Percentiles rank a stretch among this genome's conserved stretches.
These are phyloP conservation scores for Suhomyces tanzawaensis DNA, from an alignment of 805 yeast genomes.

Conservation along the genomic window DNA sequence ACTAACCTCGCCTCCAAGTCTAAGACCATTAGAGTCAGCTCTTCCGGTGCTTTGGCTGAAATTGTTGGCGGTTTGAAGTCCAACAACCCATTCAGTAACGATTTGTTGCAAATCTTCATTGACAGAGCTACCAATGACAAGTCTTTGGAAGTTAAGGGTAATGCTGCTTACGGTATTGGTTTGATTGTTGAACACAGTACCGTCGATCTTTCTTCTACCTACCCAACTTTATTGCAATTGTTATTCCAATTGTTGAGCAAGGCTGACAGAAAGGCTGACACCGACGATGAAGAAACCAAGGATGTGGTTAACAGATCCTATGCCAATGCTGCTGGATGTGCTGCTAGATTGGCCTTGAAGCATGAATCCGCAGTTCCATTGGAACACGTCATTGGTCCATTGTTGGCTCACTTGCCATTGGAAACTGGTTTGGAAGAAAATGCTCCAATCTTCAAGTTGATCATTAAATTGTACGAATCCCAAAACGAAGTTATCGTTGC, in stretches of 20 bases:
- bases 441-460: conserved; percentile 79
- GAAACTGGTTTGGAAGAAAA: conserved; percentile 90
- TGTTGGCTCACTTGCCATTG: conserved; percentile 79
- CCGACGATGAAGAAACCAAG: conserved; percentile 66
- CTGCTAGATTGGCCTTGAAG: conserved; percentile 82
- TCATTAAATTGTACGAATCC: conserved; percentile 67
- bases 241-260: conserved; percentile 78
- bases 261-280: conserved; percentile 53
- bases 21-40: conserved; percentile 64
- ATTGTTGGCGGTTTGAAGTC: conserved; percentile 72
- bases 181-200: conserved; percentile 55
- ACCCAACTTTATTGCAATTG: conserved; percentile 69
- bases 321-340: conserved; percentile 97
- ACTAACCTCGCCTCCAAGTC: conserved; percentile 59
- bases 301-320: conserved; percentile 79
- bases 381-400: conserved; percentile 66
- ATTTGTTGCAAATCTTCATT: conserved; percentile 67
- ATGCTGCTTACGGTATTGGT: conserved; percentile 96
- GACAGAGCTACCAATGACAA: conserved; percentile 69
- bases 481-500: conserved; percentile 52
- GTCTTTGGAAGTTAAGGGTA: conserved; percentile 86
- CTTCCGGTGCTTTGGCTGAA: conserved; percentile 90
- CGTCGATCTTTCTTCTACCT: conserved; percentile 60
- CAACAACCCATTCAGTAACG: conserved; percentile 63
- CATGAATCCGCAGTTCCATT: conserved; percentile 73